Evolutionary conservation across 1,284 basidiomycete species (phyloP), one percentile per base, ranked within the genome.

Genomic region (Trametes hirsuta): DNA sequence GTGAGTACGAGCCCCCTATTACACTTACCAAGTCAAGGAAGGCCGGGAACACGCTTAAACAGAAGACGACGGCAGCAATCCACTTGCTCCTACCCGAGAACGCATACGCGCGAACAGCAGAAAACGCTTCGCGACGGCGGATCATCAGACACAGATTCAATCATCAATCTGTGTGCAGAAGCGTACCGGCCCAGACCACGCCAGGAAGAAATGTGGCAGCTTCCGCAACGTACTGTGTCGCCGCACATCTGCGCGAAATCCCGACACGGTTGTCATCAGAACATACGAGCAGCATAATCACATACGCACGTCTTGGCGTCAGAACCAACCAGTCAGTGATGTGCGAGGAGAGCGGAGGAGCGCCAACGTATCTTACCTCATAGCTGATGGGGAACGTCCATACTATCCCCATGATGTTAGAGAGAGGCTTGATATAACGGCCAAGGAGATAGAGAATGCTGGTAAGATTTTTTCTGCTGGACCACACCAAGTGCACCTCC

Each of bases 361-460:
- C 2, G 22, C 12, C 9, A 10, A 35, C 37, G 18, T n/a, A n/a
- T n/a, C 18, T 18, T 11, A 58, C 56, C 44, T 46, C 5, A 14
- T 58, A 49, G 3, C 24, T 35, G 1, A 58, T 45, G 3, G 8
- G 22, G 0, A 8, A 22, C 2, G 40, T 30, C 36, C 51, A 25
- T 25, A 47, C 41, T 18, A 58, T 40, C 5, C 42, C 42, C 12
- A 34, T 18, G 44, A 58, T 5, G 24, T 58, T 22, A 21, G n/a
- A 18, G 25, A 41, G 14, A 3, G 56, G 50, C 18, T 36, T 44
- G 9, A 21, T 21, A 14, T 47, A 18, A 11, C 56, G 44, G 15
- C 49, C 44, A 10, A 47, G 42, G 15, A 58, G n/a, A 21, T 58
- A 58, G 18, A 58, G 49, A 24, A 58, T 50, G 24, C 44, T 22